phyloP scores from a whole-genome alignment of 164 flowering plant genomes.

The Amborella trichopoda region DNA sequence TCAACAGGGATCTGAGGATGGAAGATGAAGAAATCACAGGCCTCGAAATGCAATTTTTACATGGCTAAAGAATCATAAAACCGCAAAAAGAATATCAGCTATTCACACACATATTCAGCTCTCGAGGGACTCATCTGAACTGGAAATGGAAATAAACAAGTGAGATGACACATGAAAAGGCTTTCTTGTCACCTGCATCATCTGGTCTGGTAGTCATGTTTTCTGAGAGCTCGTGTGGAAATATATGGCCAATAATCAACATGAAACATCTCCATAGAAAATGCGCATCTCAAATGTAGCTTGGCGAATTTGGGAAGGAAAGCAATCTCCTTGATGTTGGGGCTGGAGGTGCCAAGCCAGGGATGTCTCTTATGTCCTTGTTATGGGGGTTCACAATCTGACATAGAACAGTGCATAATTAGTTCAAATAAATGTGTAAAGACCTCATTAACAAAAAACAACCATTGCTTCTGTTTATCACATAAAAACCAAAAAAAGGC shows the following conservation, averaged over 20 bases:
- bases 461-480: too few relatives aligned
- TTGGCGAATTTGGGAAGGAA: constrained; percentile 10
- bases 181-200: too few relatives aligned
- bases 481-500: too few relatives aligned
- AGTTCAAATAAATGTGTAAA: too few relatives aligned
- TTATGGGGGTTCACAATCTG: constrained; percentile 83
- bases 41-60: constrained; percentile 11
- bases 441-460: too few relatives aligned
- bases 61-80: constrained; percentile 7
- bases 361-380: constrained; percentile 73
- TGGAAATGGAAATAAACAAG: not conserved
- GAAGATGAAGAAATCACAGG: not conserved
- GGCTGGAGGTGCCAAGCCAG: constrained; percentile 93
- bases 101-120: not conserved
- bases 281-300: not conserved
- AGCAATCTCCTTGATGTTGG: constrained; percentile 66
- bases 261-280: not conserved
- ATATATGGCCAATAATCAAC: too few relatives aligned
- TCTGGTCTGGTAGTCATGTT: too few relatives aligned
- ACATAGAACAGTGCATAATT: too few relatives aligned
- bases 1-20: not conserved
- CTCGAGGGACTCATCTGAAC: not conserved
- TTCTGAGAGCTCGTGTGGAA: too few relatives aligned
- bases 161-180: not conserved
- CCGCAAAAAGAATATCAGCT: constrained; percentile 1